Evolutionary conservation across 192 early-diverging fungal species (phyloP).

Genomic region (Jimgerdemannia lactiflua): DNA sequence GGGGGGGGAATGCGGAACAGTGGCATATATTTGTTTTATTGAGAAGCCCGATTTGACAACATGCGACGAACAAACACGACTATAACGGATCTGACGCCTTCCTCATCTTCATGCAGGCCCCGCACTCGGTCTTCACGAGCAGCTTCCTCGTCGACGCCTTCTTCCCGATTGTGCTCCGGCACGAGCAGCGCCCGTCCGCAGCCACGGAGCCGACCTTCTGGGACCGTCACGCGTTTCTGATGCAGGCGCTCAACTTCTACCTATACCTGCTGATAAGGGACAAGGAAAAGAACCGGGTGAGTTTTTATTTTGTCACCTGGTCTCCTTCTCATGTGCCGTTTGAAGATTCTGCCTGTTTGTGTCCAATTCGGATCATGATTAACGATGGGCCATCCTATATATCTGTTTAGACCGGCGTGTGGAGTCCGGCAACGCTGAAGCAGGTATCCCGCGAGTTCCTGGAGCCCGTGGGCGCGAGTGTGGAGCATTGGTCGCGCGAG

Average conservation of each 20-base stretch:
- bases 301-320: neutral
- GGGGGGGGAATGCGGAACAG: too few species aligned
- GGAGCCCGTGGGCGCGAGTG: neutral
- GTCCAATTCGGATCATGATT: too few species aligned
- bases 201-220: constrained; percentile 24
- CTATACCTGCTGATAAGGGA: constrained; percentile 43
- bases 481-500: neutral
- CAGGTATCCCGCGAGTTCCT: neutral
- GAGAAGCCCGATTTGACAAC: too few species aligned
- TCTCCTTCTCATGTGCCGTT: too few species aligned
- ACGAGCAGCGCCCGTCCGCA: constrained; percentile 23
- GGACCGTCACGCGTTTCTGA: constrained; percentile 38
- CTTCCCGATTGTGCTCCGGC: constrained; percentile 24
- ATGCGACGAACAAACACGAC: too few species aligned
- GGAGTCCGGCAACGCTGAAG: neutral
- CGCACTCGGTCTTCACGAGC: constrained; percentile 32
- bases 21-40: too few species aligned
- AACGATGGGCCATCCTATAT: neutral
- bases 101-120: neutral
- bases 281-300: constrained; percentile 38
- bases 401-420: neutral
- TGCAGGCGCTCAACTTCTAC: constrained; percentile 50
- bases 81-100: neutral
- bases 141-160: constrained; percentile 36
- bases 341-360: too few species aligned